A percentile compares a stretch with the other conserved stretches of the same genome.
phyloP scores from a whole-genome alignment of 106 monocot species.

The Dendrobium nobile region DNA sequence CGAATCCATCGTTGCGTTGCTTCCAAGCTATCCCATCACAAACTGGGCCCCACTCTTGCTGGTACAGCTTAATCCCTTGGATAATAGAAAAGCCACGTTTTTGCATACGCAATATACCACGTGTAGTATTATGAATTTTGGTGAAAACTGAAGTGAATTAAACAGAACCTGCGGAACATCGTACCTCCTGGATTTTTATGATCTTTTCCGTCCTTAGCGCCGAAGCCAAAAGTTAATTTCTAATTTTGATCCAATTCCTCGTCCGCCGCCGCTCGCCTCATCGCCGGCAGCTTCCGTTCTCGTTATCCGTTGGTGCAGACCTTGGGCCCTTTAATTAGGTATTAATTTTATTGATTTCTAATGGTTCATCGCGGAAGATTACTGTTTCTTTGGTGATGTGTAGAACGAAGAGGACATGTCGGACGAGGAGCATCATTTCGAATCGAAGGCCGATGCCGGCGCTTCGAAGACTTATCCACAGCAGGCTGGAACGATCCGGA shows the following conservation, averaged over 20 bases:
- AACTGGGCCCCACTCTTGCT: too few species aligned
- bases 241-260: not conserved
- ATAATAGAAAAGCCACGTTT: too few species aligned
- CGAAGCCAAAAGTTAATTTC: too few species aligned
- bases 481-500: slow-evolving; percentile 16
- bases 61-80: too few species aligned
- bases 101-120: too few species aligned
- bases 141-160: not conserved
- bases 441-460: slow-evolving; percentile 17
- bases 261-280: not conserved
- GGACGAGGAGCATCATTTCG: slow-evolving; percentile 23
- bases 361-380: too few species aligned
- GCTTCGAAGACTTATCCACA: slow-evolving; percentile 20
- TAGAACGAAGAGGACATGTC: slow-evolving; percentile 11
- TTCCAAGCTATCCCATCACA: too few species aligned
- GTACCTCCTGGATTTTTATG: not conserved
- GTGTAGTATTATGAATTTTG: not conserved
- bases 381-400: not conserved
- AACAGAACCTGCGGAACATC: not conserved
- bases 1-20: too few species aligned
- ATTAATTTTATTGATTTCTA: not conserved
- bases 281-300: not conserved
- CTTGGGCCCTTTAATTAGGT: too few species aligned
- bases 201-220: not conserved
- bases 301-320: not conserved